Evolutionary conservation across 2,329 filamentous ascomycete genomes (phyloP).

Genomic region (Calcarisporium arbuscula): DNA sequence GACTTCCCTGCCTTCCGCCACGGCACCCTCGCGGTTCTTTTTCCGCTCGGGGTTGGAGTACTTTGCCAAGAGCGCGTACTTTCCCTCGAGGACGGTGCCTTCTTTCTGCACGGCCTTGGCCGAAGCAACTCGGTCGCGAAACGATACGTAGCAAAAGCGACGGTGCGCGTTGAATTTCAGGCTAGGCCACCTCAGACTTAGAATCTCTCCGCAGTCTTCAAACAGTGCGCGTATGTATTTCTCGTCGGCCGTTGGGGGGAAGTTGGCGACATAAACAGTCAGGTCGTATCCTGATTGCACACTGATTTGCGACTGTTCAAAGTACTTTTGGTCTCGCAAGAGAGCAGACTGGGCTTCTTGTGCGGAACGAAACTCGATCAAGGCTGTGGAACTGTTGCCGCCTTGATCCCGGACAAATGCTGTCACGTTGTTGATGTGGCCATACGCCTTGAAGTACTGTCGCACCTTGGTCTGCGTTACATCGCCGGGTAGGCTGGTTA

Average conservation of each 20-base stretch:
- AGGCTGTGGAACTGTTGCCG: slow-evolving; percentile 57
- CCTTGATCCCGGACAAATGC: slow-evolving; percentile 55
- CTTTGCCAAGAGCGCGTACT: slow-evolving; percentile 65
- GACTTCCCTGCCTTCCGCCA: slow-evolving; percentile 82
- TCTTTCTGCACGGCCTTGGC: slow-evolving; percentile 67
- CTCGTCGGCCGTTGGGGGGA: slow-evolving; percentile 70
- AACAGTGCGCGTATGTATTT: slow-evolving; percentile 63
- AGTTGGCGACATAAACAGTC: slow-evolving; percentile 88
- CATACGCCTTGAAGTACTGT: slow-evolving; percentile 89
- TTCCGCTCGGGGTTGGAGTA: slow-evolving; percentile 78
- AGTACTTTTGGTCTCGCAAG: slow-evolving; percentile 72
- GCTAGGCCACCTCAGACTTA: slow-evolving; percentile 84
- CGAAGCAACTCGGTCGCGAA: slow-evolving; percentile 62
- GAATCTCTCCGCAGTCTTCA: slow-evolving; percentile 69
- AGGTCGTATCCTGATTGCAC: slow-evolving; percentile 71
- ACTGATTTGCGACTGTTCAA: slow-evolving; percentile 65
- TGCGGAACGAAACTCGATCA: slow-evolving; percentile 77
- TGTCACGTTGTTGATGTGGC: slow-evolving; percentile 72
- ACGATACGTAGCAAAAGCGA: slow-evolving; percentile 95
- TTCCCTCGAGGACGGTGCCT: slow-evolving; percentile 60
- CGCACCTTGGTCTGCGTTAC: slow-evolving; percentile 67
- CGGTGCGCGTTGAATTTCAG: slow-evolving; percentile 83
- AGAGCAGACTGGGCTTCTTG: slow-evolving; percentile 79
- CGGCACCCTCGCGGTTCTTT: slow-evolving; percentile 71
- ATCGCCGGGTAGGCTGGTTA: slow-evolving; percentile 67